Evolutionary conservation across 495 filamentous ascomycete species (phyloP), one percentile per base, ranked within the genome.

Genomic region (Daldinia decipiens): DNA sequence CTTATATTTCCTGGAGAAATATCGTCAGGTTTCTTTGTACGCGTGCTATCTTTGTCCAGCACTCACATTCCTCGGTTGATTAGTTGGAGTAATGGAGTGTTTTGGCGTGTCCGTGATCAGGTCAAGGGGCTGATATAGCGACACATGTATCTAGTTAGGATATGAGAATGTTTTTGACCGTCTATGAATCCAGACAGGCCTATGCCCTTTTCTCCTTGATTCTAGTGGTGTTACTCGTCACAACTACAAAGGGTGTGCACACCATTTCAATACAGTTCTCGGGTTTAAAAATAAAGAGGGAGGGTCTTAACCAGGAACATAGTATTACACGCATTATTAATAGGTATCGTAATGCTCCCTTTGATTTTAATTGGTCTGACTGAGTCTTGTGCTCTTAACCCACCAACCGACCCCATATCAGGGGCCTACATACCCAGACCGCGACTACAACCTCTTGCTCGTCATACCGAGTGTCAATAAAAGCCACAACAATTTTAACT

Each of bases 241-340:
- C 58, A 59, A 15, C 29, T 62, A 47, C 21, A 19, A 24, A 57
- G 57, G 65, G 61, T 68, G 62, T 69, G 55, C 62, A 69, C 70
- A 68, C 70, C 57, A 69, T 53, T 53, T 51, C 11, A 13, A 52
- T 27, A 34, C 9, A 24, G 36, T 31, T 2, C 50, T 53, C 58
- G 32, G 36, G 19, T 45, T 36, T 47, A 29, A 47, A 45, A 63
- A 68, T 43, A 65, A 24, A 36, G 60, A 67, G 59, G n/a, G 29
- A 53, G 56, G 17, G 21, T 52, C 56, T 61, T 21, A 34, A 32
- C 52, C 59, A 53, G 53, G 53, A 55, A 8, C 12, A 54, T 38
- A 50, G 24, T 45, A 69, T 66, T 55, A 58, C 61, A 52, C 31
- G 70, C 29, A 59, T 62, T 60, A 72, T 50, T 67, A 63, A 69